A percentile compares a stretch with the other conserved stretches of the same genome.
Conservation (phyloP, 805 yeast genomes). For the Wickerhamomyces chaumierensis region DNA sequence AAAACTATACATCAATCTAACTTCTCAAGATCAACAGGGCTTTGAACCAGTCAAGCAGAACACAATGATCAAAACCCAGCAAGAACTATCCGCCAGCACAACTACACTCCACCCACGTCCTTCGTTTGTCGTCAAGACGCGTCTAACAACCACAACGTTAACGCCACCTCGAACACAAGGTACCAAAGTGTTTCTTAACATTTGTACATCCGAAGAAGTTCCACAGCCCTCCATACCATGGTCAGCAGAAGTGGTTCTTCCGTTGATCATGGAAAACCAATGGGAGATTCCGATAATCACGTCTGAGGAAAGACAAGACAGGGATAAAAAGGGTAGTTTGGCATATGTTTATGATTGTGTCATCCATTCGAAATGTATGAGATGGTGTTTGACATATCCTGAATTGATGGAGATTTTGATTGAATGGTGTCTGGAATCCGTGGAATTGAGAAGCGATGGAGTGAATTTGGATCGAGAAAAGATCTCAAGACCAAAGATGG, state of each 20-base stretch:
- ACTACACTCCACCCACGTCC: slow-evolving; percentile 40
- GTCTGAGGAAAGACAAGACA: slow-evolving; percentile 39
- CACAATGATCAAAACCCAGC: slow-evolving; percentile 3
- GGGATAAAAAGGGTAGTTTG: slow-evolving; percentile 59
- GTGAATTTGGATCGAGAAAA: slow-evolving; percentile 45
- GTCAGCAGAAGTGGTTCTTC: slow-evolving; percentile 46
- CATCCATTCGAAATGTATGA: slow-evolving; percentile 49
- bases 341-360: slow-evolving; percentile 74
- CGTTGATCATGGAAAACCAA: slow-evolving; percentile 51
- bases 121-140: slow-evolving; percentile 65
- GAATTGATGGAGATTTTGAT: slow-evolving; percentile 56
- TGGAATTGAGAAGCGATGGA: slow-evolving; percentile 44
- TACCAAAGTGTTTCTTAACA: slow-evolving; percentile 67
- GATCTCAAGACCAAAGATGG: slow-evolving; percentile 58
- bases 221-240: slow-evolving; percentile 51
- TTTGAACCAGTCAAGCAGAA: no score
- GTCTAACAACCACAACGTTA: slow-evolving; percentile 19
- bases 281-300: slow-evolving; percentile 85
- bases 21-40: no score
- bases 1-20: no score
- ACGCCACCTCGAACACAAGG: slow-evolving; percentile 23
- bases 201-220: slow-evolving; percentile 55
- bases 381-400: slow-evolving; percentile 45
- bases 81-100: slow-evolving; percentile 5
- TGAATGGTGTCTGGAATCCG: slow-evolving; percentile 78